Evolutionary conservation across 352 stramenopile genomes (phyloP).

Genomic region (Phytopythium sindhum): DNA sequence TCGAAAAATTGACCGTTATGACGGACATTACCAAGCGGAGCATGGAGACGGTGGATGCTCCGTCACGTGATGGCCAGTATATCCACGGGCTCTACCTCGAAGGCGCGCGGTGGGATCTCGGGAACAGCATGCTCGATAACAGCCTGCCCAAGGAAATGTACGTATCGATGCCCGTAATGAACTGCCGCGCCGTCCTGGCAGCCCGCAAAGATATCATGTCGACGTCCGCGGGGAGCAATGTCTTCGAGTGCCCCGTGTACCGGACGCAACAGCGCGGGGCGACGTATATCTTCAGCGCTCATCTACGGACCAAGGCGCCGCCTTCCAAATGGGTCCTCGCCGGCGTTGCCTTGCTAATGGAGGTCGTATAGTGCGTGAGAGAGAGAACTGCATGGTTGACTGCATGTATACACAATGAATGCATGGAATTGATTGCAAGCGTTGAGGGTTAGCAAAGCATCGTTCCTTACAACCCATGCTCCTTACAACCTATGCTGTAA

Average conservation of each 20-base stretch:
- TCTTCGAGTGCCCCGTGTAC: slow-evolving; percentile 90
- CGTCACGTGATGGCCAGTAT: slow-evolving; percentile 88
- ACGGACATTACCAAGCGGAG: slow-evolving; percentile 89
- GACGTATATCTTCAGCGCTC: slow-evolving; percentile 87
- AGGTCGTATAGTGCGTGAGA: slow-evolving; percentile 52
- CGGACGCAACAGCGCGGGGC: slow-evolving; percentile 88
- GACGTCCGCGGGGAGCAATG: slow-evolving; percentile 16
- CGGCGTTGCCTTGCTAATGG: slow-evolving; percentile 87
- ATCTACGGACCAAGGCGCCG: slow-evolving; percentile 83
- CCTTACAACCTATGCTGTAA: too few relatives aligned
- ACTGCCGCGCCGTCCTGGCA: slow-evolving; percentile 69
- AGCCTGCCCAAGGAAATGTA: slow-evolving; percentile 90
- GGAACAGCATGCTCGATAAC: slow-evolving; percentile 73
- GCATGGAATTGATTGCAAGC: not conserved
- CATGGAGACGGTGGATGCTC: slow-evolving; percentile 74
- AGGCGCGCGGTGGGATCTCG: slow-evolving; percentile 86
- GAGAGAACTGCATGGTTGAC: not conserved
- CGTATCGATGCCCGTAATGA: slow-evolving; percentile 90
- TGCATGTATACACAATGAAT: not conserved
- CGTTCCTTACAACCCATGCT: too few relatives aligned
- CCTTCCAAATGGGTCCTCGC: slow-evolving; percentile 90
- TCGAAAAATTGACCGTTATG: slow-evolving; percentile 72
- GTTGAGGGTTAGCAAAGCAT: not conserved
- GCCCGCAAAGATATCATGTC: slow-evolving; percentile 33
- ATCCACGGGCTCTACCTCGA: slow-evolving; percentile 88